Percentiles rank a stretch among this genome's conserved stretches.
These are phyloP conservation scores for Alternaria sp. DNA, from an alignment of 2,329 filamentous ascomycete species.

Conservation along the genomic window DNA sequence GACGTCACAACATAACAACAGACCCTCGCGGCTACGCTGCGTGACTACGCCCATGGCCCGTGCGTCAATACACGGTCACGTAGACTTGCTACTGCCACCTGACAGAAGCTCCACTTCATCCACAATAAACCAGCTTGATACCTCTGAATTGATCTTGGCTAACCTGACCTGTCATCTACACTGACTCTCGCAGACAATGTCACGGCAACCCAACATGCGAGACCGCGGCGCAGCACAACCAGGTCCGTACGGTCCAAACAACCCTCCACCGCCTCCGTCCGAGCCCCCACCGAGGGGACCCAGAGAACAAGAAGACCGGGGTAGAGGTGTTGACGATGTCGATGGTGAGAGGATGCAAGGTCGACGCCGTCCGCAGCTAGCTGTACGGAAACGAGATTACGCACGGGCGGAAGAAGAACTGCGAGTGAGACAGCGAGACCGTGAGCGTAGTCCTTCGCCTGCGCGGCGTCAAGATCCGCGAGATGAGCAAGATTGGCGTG, in stretches of 20 bases:
- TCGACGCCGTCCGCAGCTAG: background rate
- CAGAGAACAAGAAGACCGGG: background rate
- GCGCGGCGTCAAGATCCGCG: background rate
- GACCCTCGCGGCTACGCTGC: background rate
- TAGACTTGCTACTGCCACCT: background rate
- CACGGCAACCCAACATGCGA: background rate
- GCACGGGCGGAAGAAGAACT: background rate
- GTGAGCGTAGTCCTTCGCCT: conserved; percentile 4
- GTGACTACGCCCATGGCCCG: background rate
- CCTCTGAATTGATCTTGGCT: background rate
- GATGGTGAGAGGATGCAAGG: background rate
- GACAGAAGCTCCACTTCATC: background rate
- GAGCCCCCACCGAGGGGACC: background rate
- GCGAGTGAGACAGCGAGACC: background rate
- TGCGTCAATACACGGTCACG: background rate
- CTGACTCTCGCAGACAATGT: background rate
- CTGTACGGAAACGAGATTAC: background rate
- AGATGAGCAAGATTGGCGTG: background rate
- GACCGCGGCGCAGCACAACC: background rate
- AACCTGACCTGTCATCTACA: background rate
- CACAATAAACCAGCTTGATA: background rate
- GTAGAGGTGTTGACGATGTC: background rate
- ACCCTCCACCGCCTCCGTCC: conserved; percentile 11
- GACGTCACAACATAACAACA: background rate
- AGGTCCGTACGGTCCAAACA: conserved; percentile 7